phyloP scores from a whole-genome alignment of 208 protist genomes.

The Balamuthia mandrillaris region DNA sequence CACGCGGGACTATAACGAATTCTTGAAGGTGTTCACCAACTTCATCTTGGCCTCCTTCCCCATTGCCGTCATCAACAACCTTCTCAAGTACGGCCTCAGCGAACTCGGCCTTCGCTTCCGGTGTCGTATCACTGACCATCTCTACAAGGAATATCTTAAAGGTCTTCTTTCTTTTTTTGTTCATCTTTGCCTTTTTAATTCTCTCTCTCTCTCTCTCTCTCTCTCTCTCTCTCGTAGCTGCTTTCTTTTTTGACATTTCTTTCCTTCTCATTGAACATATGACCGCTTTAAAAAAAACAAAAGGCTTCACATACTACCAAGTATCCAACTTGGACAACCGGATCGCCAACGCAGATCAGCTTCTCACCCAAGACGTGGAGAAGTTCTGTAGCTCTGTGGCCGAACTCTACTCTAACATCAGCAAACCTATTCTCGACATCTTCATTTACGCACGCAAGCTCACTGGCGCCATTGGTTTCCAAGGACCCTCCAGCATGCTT shows the following conservation, averaged over 20 bases:
- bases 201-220: background rate
- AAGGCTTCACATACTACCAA: conserved; percentile 67
- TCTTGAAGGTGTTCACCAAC: conserved; percentile 17
- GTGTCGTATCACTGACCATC: conserved; percentile 54
- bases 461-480: conserved; percentile 51
- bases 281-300: no score
- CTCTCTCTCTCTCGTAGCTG: background rate
- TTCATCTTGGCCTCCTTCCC: conserved; percentile 52
- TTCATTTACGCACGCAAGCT: conserved; percentile 65
- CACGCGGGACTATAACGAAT: conserved; percentile 37
- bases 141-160: conserved; percentile 66
- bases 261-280: no score
- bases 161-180: conserved; percentile 45
- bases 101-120: conserved; percentile 64
- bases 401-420: conserved; percentile 69
- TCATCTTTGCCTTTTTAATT: background rate
- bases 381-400: conserved; percentile 60
- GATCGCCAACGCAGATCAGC: conserved; percentile 71
- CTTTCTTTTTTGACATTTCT: no score
- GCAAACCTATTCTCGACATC: conserved; percentile 71
- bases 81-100: conserved; percentile 61
- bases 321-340: conserved; percentile 66
- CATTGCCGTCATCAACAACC: conserved; percentile 59
- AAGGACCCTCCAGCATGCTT: conserved; percentile 62
- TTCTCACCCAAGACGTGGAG: conserved; percentile 69